These are phyloP conservation scores for Plasmodium knowlesi DNA, from an alignment of 169 alveolate species.

Conservation along the genomic window DNA sequence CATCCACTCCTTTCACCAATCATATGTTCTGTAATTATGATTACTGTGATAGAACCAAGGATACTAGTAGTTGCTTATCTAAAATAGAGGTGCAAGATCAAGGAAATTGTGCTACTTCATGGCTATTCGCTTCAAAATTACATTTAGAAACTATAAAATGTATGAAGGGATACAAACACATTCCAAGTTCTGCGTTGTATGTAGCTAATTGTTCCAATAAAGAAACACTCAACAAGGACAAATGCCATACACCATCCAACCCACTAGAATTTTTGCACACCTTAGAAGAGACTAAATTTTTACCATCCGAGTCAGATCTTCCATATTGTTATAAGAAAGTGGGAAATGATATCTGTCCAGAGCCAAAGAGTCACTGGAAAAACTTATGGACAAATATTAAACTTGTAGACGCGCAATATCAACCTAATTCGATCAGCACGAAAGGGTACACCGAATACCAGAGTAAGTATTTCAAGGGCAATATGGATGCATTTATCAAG, in stretches of 20 bases:
- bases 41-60: conserved; percentile 1
- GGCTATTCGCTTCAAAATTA: conserved; percentile 3
- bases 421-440: neutral
- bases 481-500: conserved; percentile 55
- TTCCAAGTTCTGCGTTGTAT: neutral
- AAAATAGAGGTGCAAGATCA: conserved; percentile 10
- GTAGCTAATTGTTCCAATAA: conserved; percentile 13
- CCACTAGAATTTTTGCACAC: conserved; percentile 1
- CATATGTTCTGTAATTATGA: neutral
- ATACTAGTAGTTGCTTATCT: neutral
- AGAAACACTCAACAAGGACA: neutral
- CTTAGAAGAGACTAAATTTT: neutral
- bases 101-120: neutral
- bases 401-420: neutral
- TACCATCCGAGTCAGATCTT: neutral
- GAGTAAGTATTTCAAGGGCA: neutral
- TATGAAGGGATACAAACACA: conserved; percentile 1
- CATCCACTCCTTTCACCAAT: no score
- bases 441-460: conserved; percentile 17
- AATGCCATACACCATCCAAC: neutral
- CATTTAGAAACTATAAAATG: conserved; percentile 9
- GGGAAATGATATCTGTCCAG: neutral
- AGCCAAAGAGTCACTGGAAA: neutral
- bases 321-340: neutral
- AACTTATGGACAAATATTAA: neutral